Conservation (phyloP, 75 land plant genomes). For the Azolla pinnata region DNA sequence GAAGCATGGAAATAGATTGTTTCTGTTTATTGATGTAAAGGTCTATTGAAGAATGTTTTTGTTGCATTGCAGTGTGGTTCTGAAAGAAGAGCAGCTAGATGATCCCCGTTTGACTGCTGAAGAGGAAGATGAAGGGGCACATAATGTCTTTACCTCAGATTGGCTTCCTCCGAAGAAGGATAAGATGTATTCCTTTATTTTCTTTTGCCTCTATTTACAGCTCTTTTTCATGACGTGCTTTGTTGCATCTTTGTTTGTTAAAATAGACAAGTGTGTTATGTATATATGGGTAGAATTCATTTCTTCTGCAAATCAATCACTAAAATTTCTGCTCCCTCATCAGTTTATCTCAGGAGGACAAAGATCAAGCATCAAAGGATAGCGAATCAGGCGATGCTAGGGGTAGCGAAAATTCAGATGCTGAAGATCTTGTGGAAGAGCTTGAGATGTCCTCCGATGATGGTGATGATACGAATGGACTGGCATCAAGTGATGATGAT, state of each 20-base stretch:
- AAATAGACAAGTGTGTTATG: not conserved
- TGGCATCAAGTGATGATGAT: slow-evolving; percentile 12
- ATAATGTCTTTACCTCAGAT: slow-evolving; percentile 54
- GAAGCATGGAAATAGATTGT: too few relatives aligned
- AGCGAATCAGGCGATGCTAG: slow-evolving; percentile 2
- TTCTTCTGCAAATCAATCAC: too few relatives aligned
- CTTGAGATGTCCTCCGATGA: slow-evolving; percentile 24
- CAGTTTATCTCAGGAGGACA: not conserved
- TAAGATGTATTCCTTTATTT: slow-evolving; percentile 5
- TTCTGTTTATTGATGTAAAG: too few relatives aligned
- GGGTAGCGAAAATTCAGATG: slow-evolving; percentile 13
- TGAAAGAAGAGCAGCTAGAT: slow-evolving; percentile 22
- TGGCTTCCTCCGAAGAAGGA: slow-evolving; percentile 66
- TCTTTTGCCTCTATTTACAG: not conserved
- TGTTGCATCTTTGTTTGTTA: too few relatives aligned
- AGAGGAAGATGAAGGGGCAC: slow-evolving; percentile 22
- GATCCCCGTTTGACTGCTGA: slow-evolving; percentile 25
- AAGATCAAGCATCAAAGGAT: not conserved
- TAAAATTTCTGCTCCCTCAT: not conserved
- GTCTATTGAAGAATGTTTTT: slow-evolving; percentile 2
- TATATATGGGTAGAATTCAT: not conserved
- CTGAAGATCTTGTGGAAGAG: slow-evolving; percentile 30
- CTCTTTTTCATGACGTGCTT: too few relatives aligned
- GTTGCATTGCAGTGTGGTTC: slow-evolving; percentile 42
- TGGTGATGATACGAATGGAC: slow-evolving; percentile 14